phyloP scores from a whole-genome alignment of 2,329 filamentous ascomycete genomes.

The Paecilomyces niveus region DNA sequence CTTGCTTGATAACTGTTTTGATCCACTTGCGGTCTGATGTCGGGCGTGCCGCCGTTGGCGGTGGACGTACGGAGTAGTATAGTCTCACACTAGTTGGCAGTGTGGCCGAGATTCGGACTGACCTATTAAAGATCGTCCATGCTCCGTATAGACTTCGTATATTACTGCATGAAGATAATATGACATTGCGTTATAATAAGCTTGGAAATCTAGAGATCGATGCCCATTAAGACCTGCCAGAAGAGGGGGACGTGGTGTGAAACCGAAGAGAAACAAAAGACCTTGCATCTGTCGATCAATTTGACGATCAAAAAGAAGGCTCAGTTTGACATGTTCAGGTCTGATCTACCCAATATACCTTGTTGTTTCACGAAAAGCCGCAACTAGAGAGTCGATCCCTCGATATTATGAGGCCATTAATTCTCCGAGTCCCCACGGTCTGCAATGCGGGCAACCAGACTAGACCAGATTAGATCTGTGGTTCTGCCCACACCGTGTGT shows the following conservation, averaged over 20 bases:
- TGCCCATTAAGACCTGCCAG: neutral
- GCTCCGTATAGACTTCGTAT: neutral
- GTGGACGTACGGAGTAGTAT: no score
- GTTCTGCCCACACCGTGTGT: neutral
- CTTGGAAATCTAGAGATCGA: neutral
- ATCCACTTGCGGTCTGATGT: neutral
- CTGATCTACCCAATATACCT: neutral
- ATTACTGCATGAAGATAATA: neutral
- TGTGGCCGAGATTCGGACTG: neutral
- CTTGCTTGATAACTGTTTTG: neutral
- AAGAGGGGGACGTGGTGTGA: neutral
- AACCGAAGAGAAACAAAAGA: neutral
- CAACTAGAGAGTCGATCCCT: neutral
- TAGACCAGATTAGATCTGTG: neutral
- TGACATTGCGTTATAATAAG: neutral
- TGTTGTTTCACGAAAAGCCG: neutral
- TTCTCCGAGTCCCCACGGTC: neutral
- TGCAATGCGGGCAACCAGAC: neutral
- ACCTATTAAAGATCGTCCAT: neutral
- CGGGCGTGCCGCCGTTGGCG: neutral
- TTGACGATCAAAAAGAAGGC: neutral
- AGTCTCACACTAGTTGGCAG: no score
- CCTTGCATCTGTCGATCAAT: neutral
- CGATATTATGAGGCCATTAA: neutral
- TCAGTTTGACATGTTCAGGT: neutral